A percentile compares a stretch with the other conserved stretches of the same genome.
phyloP scores from a whole-genome alignment of 768 basidiomycete genomes.

The Rickenella mellea region DNA sequence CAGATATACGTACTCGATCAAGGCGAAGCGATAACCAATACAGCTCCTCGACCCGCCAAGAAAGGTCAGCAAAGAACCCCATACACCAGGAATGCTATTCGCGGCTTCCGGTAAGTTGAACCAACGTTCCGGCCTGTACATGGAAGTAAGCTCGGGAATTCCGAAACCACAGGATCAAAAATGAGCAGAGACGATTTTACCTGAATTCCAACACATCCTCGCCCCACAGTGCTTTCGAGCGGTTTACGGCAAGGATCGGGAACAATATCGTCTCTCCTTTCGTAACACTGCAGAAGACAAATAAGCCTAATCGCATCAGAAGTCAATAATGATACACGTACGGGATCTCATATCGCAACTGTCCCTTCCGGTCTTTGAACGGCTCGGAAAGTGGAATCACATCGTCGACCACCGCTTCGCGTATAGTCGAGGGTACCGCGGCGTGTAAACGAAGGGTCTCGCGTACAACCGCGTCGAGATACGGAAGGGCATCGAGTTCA shows the following conservation, averaged over 20 bases:
- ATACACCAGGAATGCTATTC: slow-evolving; percentile 9
- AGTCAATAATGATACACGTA: slow-evolving; percentile 8
- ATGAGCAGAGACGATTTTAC: slow-evolving; percentile 20
- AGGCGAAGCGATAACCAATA: slow-evolving; percentile 10
- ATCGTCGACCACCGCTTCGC: slow-evolving; percentile 43
- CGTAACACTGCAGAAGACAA: slow-evolving; percentile 17
- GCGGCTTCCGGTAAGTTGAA: slow-evolving; percentile 1
- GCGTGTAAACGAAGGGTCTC: slow-evolving; percentile 51
- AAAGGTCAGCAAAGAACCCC: slow-evolving; percentile 11
- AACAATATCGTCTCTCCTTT: slow-evolving; percentile 28
- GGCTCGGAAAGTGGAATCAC: slow-evolving; percentile 40
- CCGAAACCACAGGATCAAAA: slow-evolving; percentile 2
- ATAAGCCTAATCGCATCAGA: not conserved
- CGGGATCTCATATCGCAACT: slow-evolving; percentile 29
- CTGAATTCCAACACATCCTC: slow-evolving; percentile 53
- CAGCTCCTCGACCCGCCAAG: slow-evolving; percentile 13
- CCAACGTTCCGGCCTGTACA: slow-evolving; percentile 17
- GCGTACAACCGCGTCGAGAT: slow-evolving; percentile 57
- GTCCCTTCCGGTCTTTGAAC: slow-evolving; percentile 33
- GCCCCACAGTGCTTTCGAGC: slow-evolving; percentile 49
- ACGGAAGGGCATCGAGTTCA: slow-evolving; percentile 52
- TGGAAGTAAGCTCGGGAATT: slow-evolving; percentile 6
- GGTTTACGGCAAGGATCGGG: slow-evolving; percentile 45
- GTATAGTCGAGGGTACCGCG: slow-evolving; percentile 33
- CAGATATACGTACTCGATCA: slow-evolving; percentile 6